Evolutionary conservation across 495 filamentous ascomycete genomes (phyloP).

Genomic region (Hypoxylon subgilvum): DNA sequence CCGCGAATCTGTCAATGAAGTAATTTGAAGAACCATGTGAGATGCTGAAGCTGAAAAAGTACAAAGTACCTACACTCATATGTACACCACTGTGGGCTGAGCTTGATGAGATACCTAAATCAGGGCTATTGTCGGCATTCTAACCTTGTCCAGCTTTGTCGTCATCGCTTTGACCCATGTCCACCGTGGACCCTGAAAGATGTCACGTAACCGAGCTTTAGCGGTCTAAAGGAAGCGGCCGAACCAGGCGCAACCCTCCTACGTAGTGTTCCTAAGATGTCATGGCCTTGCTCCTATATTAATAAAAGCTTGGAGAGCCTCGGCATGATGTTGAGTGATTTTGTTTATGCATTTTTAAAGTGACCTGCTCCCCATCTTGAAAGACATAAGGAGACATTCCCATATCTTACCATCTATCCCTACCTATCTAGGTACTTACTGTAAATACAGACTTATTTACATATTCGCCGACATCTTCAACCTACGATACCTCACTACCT

Average conservation of each 20-base stretch:
- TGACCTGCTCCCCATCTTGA: constrained; percentile 17
- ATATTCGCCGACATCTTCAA: not conserved
- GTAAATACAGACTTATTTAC: too few species aligned
- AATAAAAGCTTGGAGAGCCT: constrained; percentile 28
- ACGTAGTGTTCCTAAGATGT: constrained; percentile 16
- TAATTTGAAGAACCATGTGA: too few species aligned
- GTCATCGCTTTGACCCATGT: constrained; percentile 24
- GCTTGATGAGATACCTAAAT: too few species aligned
- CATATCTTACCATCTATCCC: not conserved
- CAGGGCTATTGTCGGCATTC: constrained; percentile 35
- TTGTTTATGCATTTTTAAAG: constrained; percentile 24
- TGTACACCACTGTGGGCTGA: too few species aligned
- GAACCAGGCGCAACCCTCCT: constrained; percentile 14
- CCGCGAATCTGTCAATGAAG: too few species aligned
- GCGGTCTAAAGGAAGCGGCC: constrained; percentile 17
- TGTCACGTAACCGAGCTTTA: constrained; percentile 19
- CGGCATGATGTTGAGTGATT: constrained; percentile 31
- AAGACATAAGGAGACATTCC: too few species aligned
- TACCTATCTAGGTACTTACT: constrained; percentile 6
- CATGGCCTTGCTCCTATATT: constrained; percentile 12
- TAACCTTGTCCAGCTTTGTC: constrained; percentile 18
- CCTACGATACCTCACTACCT: too few species aligned
- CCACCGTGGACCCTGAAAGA: constrained; percentile 26
- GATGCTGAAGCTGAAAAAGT: too few species aligned
- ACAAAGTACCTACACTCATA: too few species aligned